These are phyloP conservation scores for Cutaneotrichosporon sp. DNA, from an alignment of 1,284 basidiomycete species.

Conservation along the genomic window DNA sequence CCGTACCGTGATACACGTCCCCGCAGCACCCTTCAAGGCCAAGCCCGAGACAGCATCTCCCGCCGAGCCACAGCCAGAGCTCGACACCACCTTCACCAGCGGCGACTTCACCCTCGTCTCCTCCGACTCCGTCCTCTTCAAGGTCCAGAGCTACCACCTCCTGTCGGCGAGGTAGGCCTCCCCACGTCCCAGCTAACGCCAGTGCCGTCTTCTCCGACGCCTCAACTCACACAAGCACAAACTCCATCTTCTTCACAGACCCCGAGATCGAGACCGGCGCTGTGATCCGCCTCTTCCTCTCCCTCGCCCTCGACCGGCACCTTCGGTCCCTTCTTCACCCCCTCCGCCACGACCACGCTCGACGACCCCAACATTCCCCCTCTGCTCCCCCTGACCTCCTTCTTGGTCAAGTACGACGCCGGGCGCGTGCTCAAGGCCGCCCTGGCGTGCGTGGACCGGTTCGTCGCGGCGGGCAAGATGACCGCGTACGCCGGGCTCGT, in stretches of 20 bases:
- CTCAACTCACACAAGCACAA: neutral
- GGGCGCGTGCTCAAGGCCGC: neutral
- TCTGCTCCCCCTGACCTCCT: neutral
- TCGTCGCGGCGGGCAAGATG: neutral
- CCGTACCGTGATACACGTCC: neutral
- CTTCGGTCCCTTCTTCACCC: neutral
- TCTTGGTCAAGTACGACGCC: conserved; percentile 3
- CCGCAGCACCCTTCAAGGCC: neutral
- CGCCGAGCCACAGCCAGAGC: neutral
- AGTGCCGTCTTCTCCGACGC: neutral
- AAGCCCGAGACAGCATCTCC: neutral
- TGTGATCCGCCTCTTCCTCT: neutral
- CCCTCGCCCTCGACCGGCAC: neutral
- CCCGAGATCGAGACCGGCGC: neutral
- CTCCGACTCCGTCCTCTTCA: conserved; percentile 2
- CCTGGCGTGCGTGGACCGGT: neutral
- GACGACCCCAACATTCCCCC: neutral
- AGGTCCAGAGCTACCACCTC: neutral
- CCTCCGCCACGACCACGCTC: neutral
- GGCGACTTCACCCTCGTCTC: conserved; percentile 12
- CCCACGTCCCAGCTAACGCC: neutral
- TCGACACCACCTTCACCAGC: neutral
- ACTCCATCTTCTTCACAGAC: neutral
- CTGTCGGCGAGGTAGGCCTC: conserved; percentile 3
- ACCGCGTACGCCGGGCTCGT: neutral